A percentile compares a stretch with the other conserved stretches of the same genome.
phyloP scores from a whole-genome alignment of 306 rosid species.

The Ziziphus jujuba region DNA sequence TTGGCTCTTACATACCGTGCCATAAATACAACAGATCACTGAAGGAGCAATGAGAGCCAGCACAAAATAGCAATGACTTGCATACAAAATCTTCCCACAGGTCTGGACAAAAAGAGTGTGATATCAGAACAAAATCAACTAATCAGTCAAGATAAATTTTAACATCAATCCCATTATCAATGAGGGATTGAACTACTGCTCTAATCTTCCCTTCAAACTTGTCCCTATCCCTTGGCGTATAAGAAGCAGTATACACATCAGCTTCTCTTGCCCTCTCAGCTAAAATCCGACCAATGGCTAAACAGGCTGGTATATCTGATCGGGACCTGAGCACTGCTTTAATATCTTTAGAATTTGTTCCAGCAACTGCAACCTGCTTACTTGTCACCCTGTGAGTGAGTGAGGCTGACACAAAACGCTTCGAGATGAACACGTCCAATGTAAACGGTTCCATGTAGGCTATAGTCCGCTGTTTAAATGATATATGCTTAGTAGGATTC shows the following conservation, averaged over 20 bases:
- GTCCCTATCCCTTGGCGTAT: constrained; percentile 90
- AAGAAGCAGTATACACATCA: constrained; percentile 78
- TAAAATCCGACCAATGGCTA: constrained; percentile 73
- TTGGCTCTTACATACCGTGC: too few species aligned
- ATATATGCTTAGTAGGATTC: constrained; percentile 78
- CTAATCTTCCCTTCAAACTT: constrained; percentile 95
- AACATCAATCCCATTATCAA: constrained; percentile 88
- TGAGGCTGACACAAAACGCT: constrained; percentile 89
- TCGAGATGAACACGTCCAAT: constrained; percentile 89
- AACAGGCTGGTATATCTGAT: constrained; percentile 88
- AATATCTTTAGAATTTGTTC: constrained; percentile 95
- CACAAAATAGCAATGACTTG: background rate
- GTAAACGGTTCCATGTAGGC: constrained; percentile 97
- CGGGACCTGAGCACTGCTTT: constrained; percentile 84
- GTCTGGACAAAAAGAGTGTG: too few species aligned
- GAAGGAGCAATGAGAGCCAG: too few species aligned
- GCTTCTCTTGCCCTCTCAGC: constrained; percentile 94
- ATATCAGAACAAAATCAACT: constrained; percentile 1
- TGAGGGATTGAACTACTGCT: constrained; percentile 93
- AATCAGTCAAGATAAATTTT: constrained; percentile 78
- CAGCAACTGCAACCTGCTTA: constrained; percentile 95
- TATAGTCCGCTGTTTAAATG: constrained; percentile 82
- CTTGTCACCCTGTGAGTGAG: constrained; percentile 87
- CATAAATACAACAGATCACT: too few species aligned
- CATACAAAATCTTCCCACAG: constrained; percentile 3